Percentiles rank a stretch among this genome's conserved stretches.
Evolutionary conservation across 495 filamentous ascomycete genomes (phyloP).

Genomic region (Choiromyces venosus): DNA sequence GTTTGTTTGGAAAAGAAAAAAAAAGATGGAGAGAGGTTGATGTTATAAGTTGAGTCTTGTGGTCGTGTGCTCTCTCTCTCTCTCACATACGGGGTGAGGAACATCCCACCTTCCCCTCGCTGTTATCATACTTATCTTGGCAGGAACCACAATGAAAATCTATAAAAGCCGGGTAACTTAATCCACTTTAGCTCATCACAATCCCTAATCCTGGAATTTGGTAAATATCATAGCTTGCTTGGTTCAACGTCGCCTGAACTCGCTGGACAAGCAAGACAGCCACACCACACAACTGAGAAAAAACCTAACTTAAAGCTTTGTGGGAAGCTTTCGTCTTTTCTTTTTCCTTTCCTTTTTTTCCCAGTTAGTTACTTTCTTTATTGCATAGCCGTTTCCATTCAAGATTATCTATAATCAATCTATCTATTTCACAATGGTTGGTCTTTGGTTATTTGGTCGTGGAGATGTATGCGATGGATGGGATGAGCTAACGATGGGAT

Average conservation of each 20-base stretch:
- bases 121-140: neutral
- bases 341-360: neutral
- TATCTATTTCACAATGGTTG: neutral
- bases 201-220: neutral
- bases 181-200: neutral
- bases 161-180: neutral
- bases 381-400: neutral
- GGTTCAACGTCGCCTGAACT: neutral
- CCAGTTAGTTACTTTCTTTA: neutral
- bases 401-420: neutral
- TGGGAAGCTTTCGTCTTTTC: neutral
- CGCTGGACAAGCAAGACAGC: neutral
- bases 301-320: neutral
- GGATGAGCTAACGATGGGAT: constrained; percentile 4
- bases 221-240: neutral
- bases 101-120: neutral
- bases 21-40: neutral
- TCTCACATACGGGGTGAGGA: no score
- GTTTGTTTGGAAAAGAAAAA: no score
- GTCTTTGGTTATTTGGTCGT: neutral
- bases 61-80: neutral
- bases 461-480: no score
- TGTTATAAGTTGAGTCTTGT: neutral
- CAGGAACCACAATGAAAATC: neutral
- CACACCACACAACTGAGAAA: neutral